Evolutionary conservation across 805 yeast species (phyloP).

Genomic region (Candida taoyuanica): DNA sequence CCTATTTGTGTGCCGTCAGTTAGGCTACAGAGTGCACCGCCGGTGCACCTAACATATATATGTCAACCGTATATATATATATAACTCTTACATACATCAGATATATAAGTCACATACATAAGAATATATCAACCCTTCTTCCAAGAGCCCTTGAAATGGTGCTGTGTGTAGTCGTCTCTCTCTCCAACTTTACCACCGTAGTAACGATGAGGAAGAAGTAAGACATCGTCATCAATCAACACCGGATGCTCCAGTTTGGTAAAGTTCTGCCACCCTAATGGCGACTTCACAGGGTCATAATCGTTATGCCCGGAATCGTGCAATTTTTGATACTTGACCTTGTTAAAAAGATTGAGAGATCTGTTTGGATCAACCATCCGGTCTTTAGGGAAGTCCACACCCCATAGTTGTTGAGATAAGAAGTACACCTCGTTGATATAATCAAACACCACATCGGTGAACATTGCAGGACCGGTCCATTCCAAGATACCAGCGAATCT

Average conservation of each 20-base stretch:
- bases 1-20: too few species aligned
- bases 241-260: constrained; percentile 17
- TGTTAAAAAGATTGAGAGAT: constrained; percentile 8
- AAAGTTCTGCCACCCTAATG: constrained; percentile 18
- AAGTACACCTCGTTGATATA: constrained; percentile 25
- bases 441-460: constrained; percentile 43
- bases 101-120: too few species aligned
- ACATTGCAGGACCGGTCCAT: constrained; percentile 51
- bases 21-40: too few species aligned
- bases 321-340: constrained; percentile 7
- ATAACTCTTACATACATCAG: too few species aligned
- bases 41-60: too few species aligned
- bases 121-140: constrained; percentile 32
- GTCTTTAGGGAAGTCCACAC: constrained; percentile 8
- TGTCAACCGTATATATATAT: too few species aligned
- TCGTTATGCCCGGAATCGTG: constrained; percentile 9
- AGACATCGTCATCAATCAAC: constrained; percentile 50
- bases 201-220: constrained; percentile 62
- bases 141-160: constrained; percentile 60
- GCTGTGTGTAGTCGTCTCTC: constrained; percentile 50
- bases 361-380: constrained; percentile 15
- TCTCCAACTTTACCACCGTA: constrained; percentile 46
- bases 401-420: constrained; percentile 2
- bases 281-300: constrained; percentile 11
- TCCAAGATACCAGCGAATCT: constrained; percentile 55